Evolutionary conservation across 2,329 filamentous ascomycete species (phyloP).

Genomic region (Colletotrichum filicis): DNA sequence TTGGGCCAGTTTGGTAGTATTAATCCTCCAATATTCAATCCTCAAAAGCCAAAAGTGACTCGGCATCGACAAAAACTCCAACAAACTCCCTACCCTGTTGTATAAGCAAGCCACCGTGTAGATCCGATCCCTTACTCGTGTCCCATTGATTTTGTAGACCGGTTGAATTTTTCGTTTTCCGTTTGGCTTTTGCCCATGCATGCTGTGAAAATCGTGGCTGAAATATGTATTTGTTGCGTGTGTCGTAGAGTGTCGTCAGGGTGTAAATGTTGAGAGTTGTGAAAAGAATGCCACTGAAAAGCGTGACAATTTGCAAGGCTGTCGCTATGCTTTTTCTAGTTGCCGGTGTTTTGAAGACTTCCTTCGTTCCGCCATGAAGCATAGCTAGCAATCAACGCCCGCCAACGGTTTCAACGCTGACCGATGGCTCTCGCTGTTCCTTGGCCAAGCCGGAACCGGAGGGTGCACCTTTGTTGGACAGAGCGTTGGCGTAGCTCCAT

Average conservation of each 20-base stretch:
- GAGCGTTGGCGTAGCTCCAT: slow-evolving; percentile 52
- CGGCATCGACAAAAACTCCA: slow-evolving; percentile 12
- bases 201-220: slow-evolving; percentile 31
- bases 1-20: slow-evolving; percentile 7
- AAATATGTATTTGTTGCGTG: slow-evolving; percentile 10
- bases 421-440: slow-evolving; percentile 35
- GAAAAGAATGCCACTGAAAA: slow-evolving; percentile 7
- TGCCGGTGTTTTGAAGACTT: background rate
- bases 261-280: slow-evolving; percentile 25
- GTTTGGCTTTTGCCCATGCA: slow-evolving; percentile 31
- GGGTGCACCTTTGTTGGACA: slow-evolving; percentile 36
- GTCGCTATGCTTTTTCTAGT: slow-evolving; percentile 29
- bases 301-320: slow-evolving; percentile 13
- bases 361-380: background rate
- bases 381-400: slow-evolving; percentile 28
- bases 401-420: slow-evolving; percentile 36
- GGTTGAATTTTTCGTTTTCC: slow-evolving; percentile 31
- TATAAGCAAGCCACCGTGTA: slow-evolving; percentile 34
- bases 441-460: slow-evolving; percentile 30
- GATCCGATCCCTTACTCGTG: slow-evolving; percentile 20
- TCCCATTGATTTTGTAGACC: slow-evolving; percentile 34
- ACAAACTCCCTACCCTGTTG: slow-evolving; percentile 31
- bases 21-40: slow-evolving; percentile 14
- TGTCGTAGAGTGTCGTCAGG: slow-evolving; percentile 32
- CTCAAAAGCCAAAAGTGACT: background rate